Evolutionary conservation across 129 eudicot species (phyloP).

Genomic region (Glebionis coronaria): DNA sequence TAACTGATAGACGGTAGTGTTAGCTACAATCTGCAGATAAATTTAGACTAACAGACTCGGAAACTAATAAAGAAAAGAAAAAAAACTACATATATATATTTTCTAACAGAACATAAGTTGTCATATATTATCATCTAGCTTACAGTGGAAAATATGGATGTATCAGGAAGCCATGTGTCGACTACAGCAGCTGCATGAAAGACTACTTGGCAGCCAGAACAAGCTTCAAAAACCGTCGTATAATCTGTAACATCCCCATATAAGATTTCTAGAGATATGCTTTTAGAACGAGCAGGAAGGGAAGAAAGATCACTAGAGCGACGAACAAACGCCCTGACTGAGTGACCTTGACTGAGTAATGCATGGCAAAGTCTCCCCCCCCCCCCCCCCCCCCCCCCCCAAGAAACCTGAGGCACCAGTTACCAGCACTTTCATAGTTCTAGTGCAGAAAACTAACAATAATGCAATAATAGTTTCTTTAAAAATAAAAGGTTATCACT

Average conservation of each 20-base stretch:
- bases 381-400: conserved; percentile 76
- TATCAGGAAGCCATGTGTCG: conserved; percentile 85
- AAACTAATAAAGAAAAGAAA: too few relatives aligned
- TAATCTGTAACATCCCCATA: conserved; percentile 77
- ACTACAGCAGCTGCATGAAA: conserved; percentile 83
- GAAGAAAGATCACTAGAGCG: conserved; percentile 57
- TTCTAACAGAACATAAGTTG: too few relatives aligned
- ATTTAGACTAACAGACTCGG: too few relatives aligned
- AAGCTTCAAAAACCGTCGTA: conserved; percentile 51
- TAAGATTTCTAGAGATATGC: conserved; percentile 42
- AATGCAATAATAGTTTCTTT: too few relatives aligned
- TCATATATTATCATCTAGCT: background rate
- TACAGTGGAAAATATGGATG: conserved; percentile 27
- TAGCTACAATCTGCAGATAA: too few relatives aligned
- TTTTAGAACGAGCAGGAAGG: conserved; percentile 39
- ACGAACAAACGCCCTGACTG: conserved; percentile 77
- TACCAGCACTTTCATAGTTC: conserved; percentile 18
- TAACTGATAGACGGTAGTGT: too few relatives aligned
- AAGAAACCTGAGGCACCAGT: conserved; percentile 88
- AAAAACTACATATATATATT: too few relatives aligned
- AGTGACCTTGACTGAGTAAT: conserved; percentile 46
- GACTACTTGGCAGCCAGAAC: conserved; percentile 53
- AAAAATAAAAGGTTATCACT: too few relatives aligned
- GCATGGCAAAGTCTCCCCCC: conserved; percentile 80
- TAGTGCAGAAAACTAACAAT: too few relatives aligned